A percentile compares a stretch with the other conserved stretches of the same genome.
These are phyloP conservation scores for Aspergillus hortae DNA, from an alignment of 2,329 filamentous ascomycete genomes.

Conservation along the genomic window DNA sequence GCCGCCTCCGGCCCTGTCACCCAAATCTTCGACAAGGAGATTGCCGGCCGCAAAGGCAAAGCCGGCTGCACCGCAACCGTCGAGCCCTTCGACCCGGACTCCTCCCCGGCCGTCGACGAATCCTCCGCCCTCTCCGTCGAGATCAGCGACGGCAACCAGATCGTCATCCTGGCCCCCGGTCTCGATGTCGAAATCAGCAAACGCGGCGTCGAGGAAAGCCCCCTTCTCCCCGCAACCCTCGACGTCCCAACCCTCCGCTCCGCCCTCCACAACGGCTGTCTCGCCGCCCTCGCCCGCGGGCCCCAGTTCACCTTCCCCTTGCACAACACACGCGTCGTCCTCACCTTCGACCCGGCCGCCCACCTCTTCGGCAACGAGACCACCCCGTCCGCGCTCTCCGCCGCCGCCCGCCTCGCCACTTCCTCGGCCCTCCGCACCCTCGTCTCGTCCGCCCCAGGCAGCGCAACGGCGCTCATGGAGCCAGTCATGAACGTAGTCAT, in stretches of 20 bases:
- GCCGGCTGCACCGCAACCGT: conserved; percentile 70
- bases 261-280: conserved; percentile 71
- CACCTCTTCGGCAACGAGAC: conserved; percentile 67
- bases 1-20: conserved; percentile 55
- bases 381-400: conserved; percentile 65
- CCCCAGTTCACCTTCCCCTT: conserved; percentile 77
- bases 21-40: conserved; percentile 69
- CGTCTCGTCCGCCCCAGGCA: conserved; percentile 34
- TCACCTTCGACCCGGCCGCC: conserved; percentile 63
- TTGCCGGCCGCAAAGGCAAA: conserved; percentile 75
- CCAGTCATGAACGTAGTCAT: conserved; percentile 91
- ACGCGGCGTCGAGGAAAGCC: conserved; percentile 38
- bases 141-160: conserved; percentile 66
- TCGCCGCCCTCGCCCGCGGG: conserved; percentile 79
- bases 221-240: conserved; percentile 55
- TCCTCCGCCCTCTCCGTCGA: conserved; percentile 35
- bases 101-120: conserved; percentile 10
- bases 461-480: conserved; percentile 70
- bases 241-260: conserved; percentile 47
- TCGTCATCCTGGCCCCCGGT: conserved; percentile 54
- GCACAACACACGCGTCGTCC: conserved; percentile 67
- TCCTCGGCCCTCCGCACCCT: conserved; percentile 64
- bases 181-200: conserved; percentile 38
- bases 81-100: conserved; percentile 52
- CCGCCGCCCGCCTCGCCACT: conserved; percentile 65